Evolutionary conservation across 768 basidiomycete genomes (phyloP).

Genomic region (Boletus rubropictus): DNA sequence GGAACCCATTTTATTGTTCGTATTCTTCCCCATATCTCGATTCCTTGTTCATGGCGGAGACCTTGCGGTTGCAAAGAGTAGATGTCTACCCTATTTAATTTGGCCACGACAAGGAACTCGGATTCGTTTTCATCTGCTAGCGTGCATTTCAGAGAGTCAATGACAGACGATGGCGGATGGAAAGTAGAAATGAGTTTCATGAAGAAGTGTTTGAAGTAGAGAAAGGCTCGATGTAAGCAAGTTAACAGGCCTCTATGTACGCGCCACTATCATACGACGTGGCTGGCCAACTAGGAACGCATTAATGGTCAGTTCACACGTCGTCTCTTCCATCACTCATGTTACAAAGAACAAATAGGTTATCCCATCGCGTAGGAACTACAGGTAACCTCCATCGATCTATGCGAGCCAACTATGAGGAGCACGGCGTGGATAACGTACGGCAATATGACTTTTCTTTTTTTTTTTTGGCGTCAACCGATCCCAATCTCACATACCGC

Average conservation of each 20-base stretch:
- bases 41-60: conserved; percentile 49
- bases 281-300: too few relatives aligned
- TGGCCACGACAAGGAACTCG: conserved; percentile 66
- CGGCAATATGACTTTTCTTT: conserved; percentile 4
- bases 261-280: too few relatives aligned
- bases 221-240: background rate
- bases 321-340: too few relatives aligned
- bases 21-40: conserved; percentile 69
- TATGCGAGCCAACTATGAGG: conserved; percentile 48
- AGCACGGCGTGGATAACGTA: conserved; percentile 58
- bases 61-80: conserved; percentile 60
- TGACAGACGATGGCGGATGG: conserved; percentile 68
- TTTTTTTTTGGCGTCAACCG: background rate
- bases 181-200: conserved; percentile 70
- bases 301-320: too few relatives aligned
- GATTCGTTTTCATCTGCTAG: conserved; percentile 44
- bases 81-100: conserved; percentile 60
- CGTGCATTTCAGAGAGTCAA: conserved; percentile 61
- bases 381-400: conserved; percentile 32
- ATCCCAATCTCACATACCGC: conserved; percentile 1
- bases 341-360: conserved; percentile 6
- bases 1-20: conserved; percentile 51
- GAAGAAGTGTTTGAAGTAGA: background rate
- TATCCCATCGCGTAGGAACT: conserved; percentile 21
- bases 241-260: too few relatives aligned